These are phyloP conservation scores for Globisporangium cederbergense DNA, from an alignment of 352 stramenopile species.

Conservation along the genomic window DNA sequence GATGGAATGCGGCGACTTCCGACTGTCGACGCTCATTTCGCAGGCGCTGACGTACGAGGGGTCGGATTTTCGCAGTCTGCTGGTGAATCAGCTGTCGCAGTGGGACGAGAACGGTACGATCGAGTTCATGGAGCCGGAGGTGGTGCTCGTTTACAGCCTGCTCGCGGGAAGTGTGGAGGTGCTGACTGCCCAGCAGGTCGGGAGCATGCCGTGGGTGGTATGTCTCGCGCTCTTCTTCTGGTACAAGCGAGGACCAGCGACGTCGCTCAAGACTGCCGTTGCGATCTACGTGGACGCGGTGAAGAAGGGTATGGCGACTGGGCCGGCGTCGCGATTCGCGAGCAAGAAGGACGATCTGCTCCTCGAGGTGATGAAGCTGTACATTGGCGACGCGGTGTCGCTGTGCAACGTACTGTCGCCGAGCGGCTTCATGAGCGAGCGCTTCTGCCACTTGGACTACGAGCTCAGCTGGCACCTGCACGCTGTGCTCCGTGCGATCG, in stretches of 20 bases:
- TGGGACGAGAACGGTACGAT: constrained; percentile 53
- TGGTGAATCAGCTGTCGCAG: constrained; percentile 52
- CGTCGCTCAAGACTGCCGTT: constrained; percentile 44
- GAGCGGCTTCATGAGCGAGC: constrained; percentile 40
- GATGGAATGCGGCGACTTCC: constrained; percentile 55
- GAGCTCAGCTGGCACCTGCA: constrained; percentile 79
- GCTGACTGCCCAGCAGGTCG: constrained; percentile 44
- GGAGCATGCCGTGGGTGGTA: constrained; percentile 47
- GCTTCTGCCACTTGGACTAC: constrained; percentile 54
- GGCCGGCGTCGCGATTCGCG: constrained; percentile 30
- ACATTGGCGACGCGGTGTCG: constrained; percentile 49
- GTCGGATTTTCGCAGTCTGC: constrained; percentile 41
- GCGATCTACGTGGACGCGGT: constrained; percentile 38
- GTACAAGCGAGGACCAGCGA: constrained; percentile 57
- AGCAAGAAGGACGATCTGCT: constrained; percentile 54
- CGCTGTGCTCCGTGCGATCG: constrained; percentile 63
- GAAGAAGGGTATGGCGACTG: constrained; percentile 33
- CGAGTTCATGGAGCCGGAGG: constrained; percentile 52
- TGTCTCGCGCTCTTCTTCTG: constrained; percentile 67
- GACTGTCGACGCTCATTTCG: constrained; percentile 59
- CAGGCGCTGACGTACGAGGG: constrained; percentile 54
- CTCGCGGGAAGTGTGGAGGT: constrained; percentile 60
- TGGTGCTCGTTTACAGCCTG: constrained; percentile 65
- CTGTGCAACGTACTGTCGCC: constrained; percentile 57
- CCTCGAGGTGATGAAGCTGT: constrained; percentile 70